Evolutionary conservation across 2,329 filamentous ascomycete species (phyloP).

Genomic region (Trichoderma sp.): DNA sequence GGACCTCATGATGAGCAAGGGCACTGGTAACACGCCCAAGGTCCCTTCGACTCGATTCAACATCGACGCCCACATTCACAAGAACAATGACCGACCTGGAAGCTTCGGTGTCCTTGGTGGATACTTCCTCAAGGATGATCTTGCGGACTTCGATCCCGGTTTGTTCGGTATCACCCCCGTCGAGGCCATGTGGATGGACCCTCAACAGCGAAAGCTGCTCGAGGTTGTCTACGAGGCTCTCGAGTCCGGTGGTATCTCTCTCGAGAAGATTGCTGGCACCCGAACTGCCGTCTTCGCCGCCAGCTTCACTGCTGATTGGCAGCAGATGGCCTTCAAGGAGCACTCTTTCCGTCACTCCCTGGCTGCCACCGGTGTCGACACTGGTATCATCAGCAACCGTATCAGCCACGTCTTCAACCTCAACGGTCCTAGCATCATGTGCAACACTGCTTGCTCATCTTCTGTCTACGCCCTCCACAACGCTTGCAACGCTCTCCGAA

Average conservation of each 20-base stretch:
- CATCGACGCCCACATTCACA: conserved; percentile 34
- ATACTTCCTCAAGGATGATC: conserved; percentile 33
- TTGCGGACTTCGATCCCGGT: conserved; percentile 37
- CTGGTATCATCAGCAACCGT: conserved; percentile 40
- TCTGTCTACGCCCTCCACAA: conserved; percentile 32
- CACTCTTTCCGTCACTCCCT: conserved; percentile 11
- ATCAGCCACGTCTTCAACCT: conserved; percentile 42
- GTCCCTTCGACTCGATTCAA: conserved; percentile 30
- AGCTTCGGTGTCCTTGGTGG: conserved; percentile 25
- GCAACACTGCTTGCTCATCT: conserved; percentile 42
- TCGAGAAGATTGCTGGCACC: conserved; percentile 30
- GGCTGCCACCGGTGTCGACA: conserved; percentile 33
- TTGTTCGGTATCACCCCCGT: conserved; percentile 43
- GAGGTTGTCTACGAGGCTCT: conserved; percentile 47
- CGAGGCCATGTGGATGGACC: conserved; percentile 45
- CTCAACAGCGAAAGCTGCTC: conserved; percentile 43
- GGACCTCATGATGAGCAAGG: conserved; percentile 22
- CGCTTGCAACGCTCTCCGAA: conserved; percentile 32
- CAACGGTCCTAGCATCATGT: conserved; percentile 35
- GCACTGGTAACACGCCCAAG: background rate
- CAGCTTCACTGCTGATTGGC: conserved; percentile 2
- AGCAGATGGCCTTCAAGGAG: conserved; percentile 10
- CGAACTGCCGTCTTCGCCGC: conserved; percentile 22
- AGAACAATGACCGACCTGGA: conserved; percentile 35
- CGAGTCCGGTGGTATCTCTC: conserved; percentile 36